Conservation (phyloP, 2,329 filamentous ascomycete genomes). For the Myotisia sp. region DNA sequence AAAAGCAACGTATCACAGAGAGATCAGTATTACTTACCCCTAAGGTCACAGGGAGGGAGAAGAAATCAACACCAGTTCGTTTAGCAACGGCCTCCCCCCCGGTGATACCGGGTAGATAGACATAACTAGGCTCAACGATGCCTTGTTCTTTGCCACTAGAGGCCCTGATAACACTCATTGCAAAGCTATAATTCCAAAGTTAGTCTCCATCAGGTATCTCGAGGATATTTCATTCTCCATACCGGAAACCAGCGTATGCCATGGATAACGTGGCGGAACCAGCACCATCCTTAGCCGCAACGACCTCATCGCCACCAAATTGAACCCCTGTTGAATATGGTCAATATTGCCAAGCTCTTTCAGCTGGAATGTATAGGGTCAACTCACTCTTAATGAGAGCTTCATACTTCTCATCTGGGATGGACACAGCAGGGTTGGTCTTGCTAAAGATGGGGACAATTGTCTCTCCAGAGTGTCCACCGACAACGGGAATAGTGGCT, state of each 20-base stretch:
- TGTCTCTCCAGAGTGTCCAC: slow-evolving; percentile 94
- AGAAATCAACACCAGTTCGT: slow-evolving; percentile 76
- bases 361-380: neutral
- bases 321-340: slow-evolving; percentile 49
- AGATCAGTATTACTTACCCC: slow-evolving; percentile 50
- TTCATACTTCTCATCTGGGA: slow-evolving; percentile 81
- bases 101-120: slow-evolving; percentile 81
- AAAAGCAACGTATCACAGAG: slow-evolving; percentile 5
- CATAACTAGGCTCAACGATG: slow-evolving; percentile 84
- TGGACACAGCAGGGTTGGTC: slow-evolving; percentile 61
- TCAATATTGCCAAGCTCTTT: slow-evolving; percentile 2
- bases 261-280: slow-evolving; percentile 87
- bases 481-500: slow-evolving; percentile 79
- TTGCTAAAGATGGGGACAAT: slow-evolving; percentile 97
- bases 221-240: slow-evolving; percentile 13
- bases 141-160: slow-evolving; percentile 78
- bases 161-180: slow-evolving; percentile 86
- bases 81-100: slow-evolving; percentile 78
- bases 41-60: slow-evolving; percentile 90
- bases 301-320: slow-evolving; percentile 94
- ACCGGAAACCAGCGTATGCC: slow-evolving; percentile 92
- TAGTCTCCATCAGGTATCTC: slow-evolving; percentile 12
- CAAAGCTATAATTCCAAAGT: slow-evolving; percentile 49
- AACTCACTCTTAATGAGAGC: slow-evolving; percentile 66
- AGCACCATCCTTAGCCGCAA: slow-evolving; percentile 84